phyloP scores from a whole-genome alignment of 306 rosid genomes.

The Prinsepia uniflora region DNA sequence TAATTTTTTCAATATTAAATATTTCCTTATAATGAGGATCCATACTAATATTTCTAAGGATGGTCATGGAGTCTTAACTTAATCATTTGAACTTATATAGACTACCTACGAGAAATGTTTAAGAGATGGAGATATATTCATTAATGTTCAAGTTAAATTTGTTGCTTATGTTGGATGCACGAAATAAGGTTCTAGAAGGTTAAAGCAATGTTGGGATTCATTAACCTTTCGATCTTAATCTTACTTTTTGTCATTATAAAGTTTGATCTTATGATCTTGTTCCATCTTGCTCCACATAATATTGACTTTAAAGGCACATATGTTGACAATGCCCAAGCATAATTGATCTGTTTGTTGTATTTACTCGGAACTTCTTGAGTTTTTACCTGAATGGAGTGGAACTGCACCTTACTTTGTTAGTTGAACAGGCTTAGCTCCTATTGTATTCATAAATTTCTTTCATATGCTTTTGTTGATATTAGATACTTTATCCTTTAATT shows the following conservation, averaged over 20 bases:
- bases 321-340: background rate
- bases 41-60: background rate
- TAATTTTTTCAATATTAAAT: background rate
- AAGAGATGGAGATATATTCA: background rate
- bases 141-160: background rate
- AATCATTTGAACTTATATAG: background rate
- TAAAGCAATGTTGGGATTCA: background rate
- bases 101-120: background rate
- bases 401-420: too few relatives aligned
- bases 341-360: background rate
- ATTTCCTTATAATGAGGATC: background rate
- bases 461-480: background rate
- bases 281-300: background rate
- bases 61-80: background rate
- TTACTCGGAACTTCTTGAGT: background rate
- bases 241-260: background rate
- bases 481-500: background rate
- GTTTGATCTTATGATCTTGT: background rate
- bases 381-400: too few relatives aligned
- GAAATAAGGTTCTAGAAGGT: background rate
- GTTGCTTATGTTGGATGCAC: background rate
- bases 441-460: background rate
- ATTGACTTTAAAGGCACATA: background rate
- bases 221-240: background rate
- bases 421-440: too few relatives aligned